Evolutionary conservation across 805 yeast species (phyloP), one percentile per base, ranked within the genome.

Genomic region (Kuraishia capsulata): DNA sequence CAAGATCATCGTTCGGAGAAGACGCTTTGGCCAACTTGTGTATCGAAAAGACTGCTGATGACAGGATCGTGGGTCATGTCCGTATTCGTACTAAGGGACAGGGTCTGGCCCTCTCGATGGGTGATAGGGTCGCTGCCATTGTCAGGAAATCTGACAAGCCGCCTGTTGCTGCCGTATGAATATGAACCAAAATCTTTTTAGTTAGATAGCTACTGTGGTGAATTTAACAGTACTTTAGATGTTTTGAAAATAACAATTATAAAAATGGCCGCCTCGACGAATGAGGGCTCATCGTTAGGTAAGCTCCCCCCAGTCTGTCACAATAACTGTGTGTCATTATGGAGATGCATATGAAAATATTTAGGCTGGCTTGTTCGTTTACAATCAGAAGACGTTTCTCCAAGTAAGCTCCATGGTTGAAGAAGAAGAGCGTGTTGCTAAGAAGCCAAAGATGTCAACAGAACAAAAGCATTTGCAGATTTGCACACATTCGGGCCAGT

Each of bases 71-170:
- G 42, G 99, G 99, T 6, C 95, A 89, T 54, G 95, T 89, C 34
- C 79, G 98, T 64, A 89, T 92, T 52, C 78, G 99, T 64, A 83
- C 97, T 14, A 89, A 90, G 73, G 96, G 97, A 18, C 97, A 94
- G 68, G 98, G 98, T 4, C 71, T 94, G 47, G 98, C 98, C 5
- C 67, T 94, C 45, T 81, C 95, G 2, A 69, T 94, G 50, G 99
- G 99, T 45, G 97, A 92, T 53, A 76, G 88, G 51, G 92, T 90
- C 39, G 95, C 96, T 38, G 69, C 85, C 39, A 76, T 87, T 57
- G 82, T 90, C 34, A 75, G 82, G 44, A 70, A 71, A 54, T 62
- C 65, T 36, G 69, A 66, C 41, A 64, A 61, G 40, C 31, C 31
- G 6, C 31, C 31, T 5, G 31, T 28, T 8, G 31, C 31, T 8